A percentile compares a stretch with the other conserved stretches of the same genome.
phyloP scores from a whole-genome alignment of 2,329 filamentous ascomycete species.

The Botrytis squamosa region DNA sequence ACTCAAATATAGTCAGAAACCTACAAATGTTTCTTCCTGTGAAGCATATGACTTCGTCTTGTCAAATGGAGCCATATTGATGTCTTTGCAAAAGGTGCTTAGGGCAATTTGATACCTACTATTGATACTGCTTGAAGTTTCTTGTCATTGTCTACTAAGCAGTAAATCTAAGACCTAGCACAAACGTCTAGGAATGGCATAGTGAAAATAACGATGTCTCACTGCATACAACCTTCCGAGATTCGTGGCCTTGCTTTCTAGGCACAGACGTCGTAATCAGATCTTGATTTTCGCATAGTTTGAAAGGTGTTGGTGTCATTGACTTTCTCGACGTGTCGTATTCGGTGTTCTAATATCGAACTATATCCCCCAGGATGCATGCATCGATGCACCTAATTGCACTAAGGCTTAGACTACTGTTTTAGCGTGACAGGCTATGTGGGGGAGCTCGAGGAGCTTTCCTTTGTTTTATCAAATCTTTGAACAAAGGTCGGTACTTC shows the following conservation, averaged over 20 bases:
- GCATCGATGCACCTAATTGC: background rate
- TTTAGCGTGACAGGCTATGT: conserved; percentile 13
- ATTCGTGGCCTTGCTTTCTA: conserved; percentile 3
- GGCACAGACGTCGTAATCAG: background rate
- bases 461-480: conserved; percentile 11
- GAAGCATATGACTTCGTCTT: conserved; percentile 30
- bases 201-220: background rate
- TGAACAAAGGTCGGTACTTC: background rate
- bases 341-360: background rate
- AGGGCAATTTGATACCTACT: background rate
- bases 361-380: background rate
- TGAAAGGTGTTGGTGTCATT: conserved; percentile 4
- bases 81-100: background rate
- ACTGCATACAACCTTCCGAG: background rate
- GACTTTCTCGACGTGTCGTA: conserved; percentile 14
- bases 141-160: background rate
- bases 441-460: background rate
- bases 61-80: conserved; percentile 30
- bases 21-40: conserved; percentile 34
- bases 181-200: background rate
- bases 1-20: conserved; percentile 1
- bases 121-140: background rate
- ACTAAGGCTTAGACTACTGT: background rate
- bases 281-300: conserved; percentile 14
- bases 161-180: background rate